Evolutionary conservation across 345 rosid species (phyloP), one percentile per base, ranked within the genome.

Genomic region (Excoecaria agallocha): DNA sequence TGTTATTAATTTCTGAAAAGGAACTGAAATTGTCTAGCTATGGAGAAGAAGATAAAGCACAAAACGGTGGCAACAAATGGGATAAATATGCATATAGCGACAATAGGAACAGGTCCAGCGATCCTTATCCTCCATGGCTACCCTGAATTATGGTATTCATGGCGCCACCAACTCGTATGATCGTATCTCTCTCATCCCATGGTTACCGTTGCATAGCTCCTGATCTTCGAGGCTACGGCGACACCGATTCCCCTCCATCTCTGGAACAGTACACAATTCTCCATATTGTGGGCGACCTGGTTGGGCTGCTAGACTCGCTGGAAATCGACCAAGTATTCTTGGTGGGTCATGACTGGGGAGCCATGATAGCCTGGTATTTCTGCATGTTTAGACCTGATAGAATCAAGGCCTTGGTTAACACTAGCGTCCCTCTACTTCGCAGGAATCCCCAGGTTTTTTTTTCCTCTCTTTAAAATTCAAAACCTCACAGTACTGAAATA

Each of bases 1-100:
- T 30, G 30, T 30, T 30, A 41, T 41, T 8, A 41, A 41, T 41
- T 41, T 41, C 7, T 8, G 8, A 5, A 5, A 41, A 41, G 8
- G 8, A 41, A 5, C 45, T 4, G 8, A 61, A 1, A 61, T 3
- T 25, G 66, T 15, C 37, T 20, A 37, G 61, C 20, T 6, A 57
- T 57, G 61, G 61, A 57, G 61, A 57, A 20, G 61, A 57, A 57
- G 12, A 57, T 57, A 57, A 37, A 57, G 35, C 61, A 57, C 61
- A 20, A 30, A 57, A 57, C 10, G 35, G 61, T 57, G 24, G 61
- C 61, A 2, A 57, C 61, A 57, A 57, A 57, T 57, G 61, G 61
- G 12, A 57, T 57, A 6, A 20, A 57, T 9, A 57, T 57, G 61
- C 61, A 57, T 13, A 30, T 57, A 3, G 61, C 61, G 22, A 20